phyloP scores from a whole-genome alignment of 2,329 filamentous ascomycete genomes.

The Dactylonectria estremocensis region DNA sequence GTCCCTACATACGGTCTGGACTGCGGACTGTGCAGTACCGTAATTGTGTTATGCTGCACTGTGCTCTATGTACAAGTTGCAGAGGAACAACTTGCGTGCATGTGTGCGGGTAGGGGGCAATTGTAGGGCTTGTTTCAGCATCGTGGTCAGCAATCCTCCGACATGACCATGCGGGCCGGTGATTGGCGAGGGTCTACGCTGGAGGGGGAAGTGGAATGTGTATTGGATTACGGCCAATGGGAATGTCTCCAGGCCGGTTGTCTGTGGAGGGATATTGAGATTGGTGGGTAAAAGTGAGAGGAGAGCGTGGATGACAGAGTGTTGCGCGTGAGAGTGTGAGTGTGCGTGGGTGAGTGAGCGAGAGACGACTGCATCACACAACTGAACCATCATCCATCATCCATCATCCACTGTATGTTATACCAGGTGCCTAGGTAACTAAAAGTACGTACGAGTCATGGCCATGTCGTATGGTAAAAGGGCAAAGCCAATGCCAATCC shows the following conservation, averaged over 20 bases:
- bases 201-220: constrained; percentile 25
- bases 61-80: neutral
- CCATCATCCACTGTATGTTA: neutral
- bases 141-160: constrained; percentile 44
- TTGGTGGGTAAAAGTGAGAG: neutral
- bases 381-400: neutral
- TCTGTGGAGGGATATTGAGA: neutral
- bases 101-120: constrained; percentile 42
- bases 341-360: neutral
- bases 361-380: neutral
- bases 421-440: neutral
- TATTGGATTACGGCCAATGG: constrained; percentile 22
- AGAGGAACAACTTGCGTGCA: constrained; percentile 32
- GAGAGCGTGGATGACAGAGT: too few relatives aligned
- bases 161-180: constrained; percentile 30
- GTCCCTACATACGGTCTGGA: neutral
- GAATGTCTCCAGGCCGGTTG: constrained; percentile 16
- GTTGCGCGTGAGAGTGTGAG: neutral
- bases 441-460: neutral
- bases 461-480: neutral
- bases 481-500: neutral
- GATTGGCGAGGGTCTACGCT: constrained; percentile 38
- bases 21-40: neutral
- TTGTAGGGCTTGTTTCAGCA: constrained; percentile 49
- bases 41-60: too few relatives aligned